Percentiles rank a stretch among this genome's conserved stretches.
phyloP scores from a whole-genome alignment of 2,329 filamentous ascomycete genomes.

The Xylariaceae sp. region DNA sequence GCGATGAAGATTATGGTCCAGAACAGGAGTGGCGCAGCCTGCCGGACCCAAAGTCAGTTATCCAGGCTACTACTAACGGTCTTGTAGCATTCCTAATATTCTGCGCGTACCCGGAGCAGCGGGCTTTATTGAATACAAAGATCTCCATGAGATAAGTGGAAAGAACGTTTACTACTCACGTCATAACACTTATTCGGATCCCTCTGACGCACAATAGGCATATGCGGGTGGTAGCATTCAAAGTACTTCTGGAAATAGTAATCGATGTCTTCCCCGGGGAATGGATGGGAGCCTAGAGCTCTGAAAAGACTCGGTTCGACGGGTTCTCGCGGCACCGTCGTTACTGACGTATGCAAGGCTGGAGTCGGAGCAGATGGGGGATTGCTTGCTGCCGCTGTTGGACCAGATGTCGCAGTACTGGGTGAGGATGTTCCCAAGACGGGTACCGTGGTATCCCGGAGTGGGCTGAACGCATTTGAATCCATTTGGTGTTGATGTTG shows the following conservation, averaged over 20 bases:
- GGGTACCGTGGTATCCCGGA: too few relatives aligned
- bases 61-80: too few relatives aligned
- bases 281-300: constrained; percentile 41
- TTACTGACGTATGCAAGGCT: constrained; percentile 25
- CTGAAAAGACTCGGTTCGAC: constrained; percentile 32
- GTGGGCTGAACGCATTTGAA: too few relatives aligned
- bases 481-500: constrained; percentile 17
- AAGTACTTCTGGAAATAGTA: constrained; percentile 55
- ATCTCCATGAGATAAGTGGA: too few relatives aligned
- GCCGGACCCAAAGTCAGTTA: too few relatives aligned
- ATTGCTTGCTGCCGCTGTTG: too few relatives aligned
- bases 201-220: constrained; percentile 45
- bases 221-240: constrained; percentile 47
- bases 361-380: constrained; percentile 1
- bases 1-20: constrained; percentile 51
- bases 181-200: constrained; percentile 50
- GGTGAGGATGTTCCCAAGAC: constrained; percentile 17
- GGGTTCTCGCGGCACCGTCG: constrained; percentile 13
- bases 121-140: too few relatives aligned
- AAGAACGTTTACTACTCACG: constrained; percentile 10
- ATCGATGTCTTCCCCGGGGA: constrained; percentile 50
- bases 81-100: too few relatives aligned
- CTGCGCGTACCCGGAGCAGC: too few relatives aligned
- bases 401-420: constrained; percentile 4
- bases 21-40: constrained; percentile 41